phyloP scores from a whole-genome alignment of 805 yeast genomes.

The Saturnispora sanitii region DNA sequence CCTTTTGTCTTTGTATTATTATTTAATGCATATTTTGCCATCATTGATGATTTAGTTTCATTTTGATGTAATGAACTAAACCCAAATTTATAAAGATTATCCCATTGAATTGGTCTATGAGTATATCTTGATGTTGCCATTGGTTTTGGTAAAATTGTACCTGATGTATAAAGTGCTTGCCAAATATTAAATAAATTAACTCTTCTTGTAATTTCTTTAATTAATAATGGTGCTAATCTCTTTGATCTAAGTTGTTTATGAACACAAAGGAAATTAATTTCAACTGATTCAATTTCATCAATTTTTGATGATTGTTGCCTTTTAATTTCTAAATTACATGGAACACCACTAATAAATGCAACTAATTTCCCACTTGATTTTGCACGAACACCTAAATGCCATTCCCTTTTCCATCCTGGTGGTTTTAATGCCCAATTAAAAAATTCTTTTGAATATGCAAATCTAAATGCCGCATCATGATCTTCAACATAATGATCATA shows the following conservation, averaged over 20 bases:
- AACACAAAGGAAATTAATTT: conserved; percentile 87
- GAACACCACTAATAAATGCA: conserved; percentile 89
- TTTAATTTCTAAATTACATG: conserved; percentile 52
- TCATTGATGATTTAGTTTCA: conserved; percentile 58
- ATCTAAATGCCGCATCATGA: conserved; percentile 82
- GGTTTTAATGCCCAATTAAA: conserved; percentile 89
- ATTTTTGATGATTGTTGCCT: too few relatives aligned
- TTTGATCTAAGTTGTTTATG: conserved; percentile 92
- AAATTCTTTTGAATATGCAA: conserved; percentile 75
- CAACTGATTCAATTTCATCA: conserved; percentile 51
- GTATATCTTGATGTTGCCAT: conserved; percentile 79
- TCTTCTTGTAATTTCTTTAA: conserved; percentile 88
- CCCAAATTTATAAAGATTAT: conserved; percentile 80
- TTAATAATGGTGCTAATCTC: conserved; percentile 87
- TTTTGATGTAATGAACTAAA: conserved; percentile 71
- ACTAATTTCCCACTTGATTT: conserved; percentile 65
- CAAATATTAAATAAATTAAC: conserved; percentile 77
- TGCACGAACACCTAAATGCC: conserved; percentile 93
- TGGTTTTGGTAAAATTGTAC: conserved; percentile 87
- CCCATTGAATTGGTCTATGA: conserved; percentile 92
- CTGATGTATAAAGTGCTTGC: conserved; percentile 96
- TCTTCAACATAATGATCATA: conserved; percentile 94
- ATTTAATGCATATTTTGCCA: conserved; percentile 51
- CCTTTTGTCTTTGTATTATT: conserved; percentile 39
- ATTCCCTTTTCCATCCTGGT: conserved; percentile 83